Base-by-base conservation (phyloP, 768 basidiomycete species). In the Myochromella boudieri region DNA sequence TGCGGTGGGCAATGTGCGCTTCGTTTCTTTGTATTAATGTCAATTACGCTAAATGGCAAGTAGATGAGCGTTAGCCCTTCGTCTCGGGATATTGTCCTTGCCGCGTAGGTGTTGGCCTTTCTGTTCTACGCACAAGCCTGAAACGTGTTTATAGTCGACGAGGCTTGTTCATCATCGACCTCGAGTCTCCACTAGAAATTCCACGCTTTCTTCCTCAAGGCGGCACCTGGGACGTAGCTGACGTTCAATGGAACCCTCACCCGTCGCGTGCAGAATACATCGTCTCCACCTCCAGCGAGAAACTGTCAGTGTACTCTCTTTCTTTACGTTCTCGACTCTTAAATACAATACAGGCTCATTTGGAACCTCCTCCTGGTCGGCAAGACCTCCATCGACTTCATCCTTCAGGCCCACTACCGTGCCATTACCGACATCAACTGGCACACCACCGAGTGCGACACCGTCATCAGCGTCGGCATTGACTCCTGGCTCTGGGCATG, bases 401-500 rank as follows among this genome's bases (percentile, higher is more conserved):
- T 91, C 25, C 74, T 97, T 4, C 85, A 86, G 50, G 87, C 90
- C 1, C 97, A 99, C 60, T 91, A 92, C 52, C 84, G 95, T 36
- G 93, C 94, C 4, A 94, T 99, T 44, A 97, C 97, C 3, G 97
- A 99, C 60, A 91, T 98, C 60, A 98, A 99, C 61, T 99, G 95
- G 95, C 91, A 93, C 58, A 86, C 87, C 0, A 77, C 78, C 3
- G 85, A 94, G 56, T 87, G 88, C 4, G 84, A 97, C 48, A 72
- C 84, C 10, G 88, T 98, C 14, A 86, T 88, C 2, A 95, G 94
- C 37, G 92, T 87, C 0, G 87, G 91, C 0, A 87, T 99, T 41
- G 97, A 99, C 61, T 86, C 94, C 0, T 97, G 95, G 84, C 65
- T 97, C 15, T 90, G 91, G 84, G 83, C 85, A 11, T 99, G 95